phyloP scores from a whole-genome alignment of 148 eudicot genomes.

The Rhododendron molle region DNA sequence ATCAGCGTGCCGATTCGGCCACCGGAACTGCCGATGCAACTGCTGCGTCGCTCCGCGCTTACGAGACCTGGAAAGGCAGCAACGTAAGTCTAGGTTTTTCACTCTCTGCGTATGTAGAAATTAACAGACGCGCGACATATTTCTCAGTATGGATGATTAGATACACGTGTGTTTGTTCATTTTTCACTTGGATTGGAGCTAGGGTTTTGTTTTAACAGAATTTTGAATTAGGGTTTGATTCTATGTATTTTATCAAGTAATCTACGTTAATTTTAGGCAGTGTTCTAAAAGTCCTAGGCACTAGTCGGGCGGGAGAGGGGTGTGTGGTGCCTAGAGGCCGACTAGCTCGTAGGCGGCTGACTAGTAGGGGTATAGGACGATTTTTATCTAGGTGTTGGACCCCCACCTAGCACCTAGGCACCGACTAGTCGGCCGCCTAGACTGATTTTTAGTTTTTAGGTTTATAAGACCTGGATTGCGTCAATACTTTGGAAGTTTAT shows the following conservation, averaged over 20 bases:
- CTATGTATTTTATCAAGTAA: neutral
- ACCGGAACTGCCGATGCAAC: slow-evolving; percentile 11
- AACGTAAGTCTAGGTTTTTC: slow-evolving; percentile 24
- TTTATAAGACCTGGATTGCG: neutral
- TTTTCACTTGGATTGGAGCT: neutral
- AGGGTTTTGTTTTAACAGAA: neutral
- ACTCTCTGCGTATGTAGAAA: neutral
- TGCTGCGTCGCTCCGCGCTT: slow-evolving; percentile 18
- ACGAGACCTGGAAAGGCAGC: slow-evolving; percentile 46
- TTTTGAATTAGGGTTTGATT: neutral
- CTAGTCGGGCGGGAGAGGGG: too few species aligned
- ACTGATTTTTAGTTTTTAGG: neutral
- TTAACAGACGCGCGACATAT: neutral
- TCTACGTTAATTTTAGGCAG: neutral
- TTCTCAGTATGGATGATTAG: neutral
- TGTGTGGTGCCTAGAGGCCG: too few species aligned
- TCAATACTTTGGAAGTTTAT: neutral
- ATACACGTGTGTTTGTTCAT: neutral
- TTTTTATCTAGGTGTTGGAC: too few species aligned
- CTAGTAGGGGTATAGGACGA: too few species aligned
- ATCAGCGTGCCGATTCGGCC: slow-evolving; percentile 2
- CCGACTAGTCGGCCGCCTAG: too few species aligned
- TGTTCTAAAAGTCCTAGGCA: too few species aligned
- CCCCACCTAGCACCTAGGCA: too few species aligned
- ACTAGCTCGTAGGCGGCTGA: too few species aligned